Base-by-base conservation (phyloP, 148 eudicot species). In the Rhododendron henanense region DNA sequence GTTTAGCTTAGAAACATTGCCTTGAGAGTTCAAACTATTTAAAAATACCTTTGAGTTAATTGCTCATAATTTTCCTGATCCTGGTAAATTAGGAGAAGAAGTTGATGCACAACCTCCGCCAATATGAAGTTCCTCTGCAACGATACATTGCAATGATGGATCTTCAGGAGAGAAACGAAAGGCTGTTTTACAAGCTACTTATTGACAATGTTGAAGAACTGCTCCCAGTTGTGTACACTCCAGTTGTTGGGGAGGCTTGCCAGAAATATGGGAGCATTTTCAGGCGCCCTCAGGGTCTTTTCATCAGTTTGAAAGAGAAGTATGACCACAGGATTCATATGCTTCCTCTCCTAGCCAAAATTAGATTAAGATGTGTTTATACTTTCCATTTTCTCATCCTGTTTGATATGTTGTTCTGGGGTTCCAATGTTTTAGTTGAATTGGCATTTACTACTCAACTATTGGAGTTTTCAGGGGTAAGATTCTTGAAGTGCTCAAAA, bases 151-250 rank as follows among this genome's bases (percentile, higher is more conserved):
- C 99, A 59, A 86, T 97, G 99, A 93, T 97, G 92, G 99, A 97
- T 85, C 96, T 97, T 89, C 99, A 95, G 96, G 99, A 96, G 91
- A 92, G 95, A 90, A 96, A 96, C 69, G 98, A 93, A 84, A 93
- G 90, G 89, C 88, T 97, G 47, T 97, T 97, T 84, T 97, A 95
- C 89, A 97, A 96, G 90, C 93, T 96, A 87, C 96, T 96, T 35
- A 90, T 96, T 31, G 99, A 96, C 88, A 90, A 96, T 88, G 99
- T 97, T 41, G 99, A 97, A 91, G 99, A 97, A 83, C 86, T 97
- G 63, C 90, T 97, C 67, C 99, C 99, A 16, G 85, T 94, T 78
- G 98, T 97, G 75, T 97, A 97, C 87, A 95, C 99, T 81, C 99
- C 99, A 5, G 87, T 89, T 45, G 98, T 97, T 57, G 99, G 99